Evolutionary conservation across 768 basidiomycete genomes (phyloP).

Genomic region (Pleurotus citrinopileatus): DNA sequence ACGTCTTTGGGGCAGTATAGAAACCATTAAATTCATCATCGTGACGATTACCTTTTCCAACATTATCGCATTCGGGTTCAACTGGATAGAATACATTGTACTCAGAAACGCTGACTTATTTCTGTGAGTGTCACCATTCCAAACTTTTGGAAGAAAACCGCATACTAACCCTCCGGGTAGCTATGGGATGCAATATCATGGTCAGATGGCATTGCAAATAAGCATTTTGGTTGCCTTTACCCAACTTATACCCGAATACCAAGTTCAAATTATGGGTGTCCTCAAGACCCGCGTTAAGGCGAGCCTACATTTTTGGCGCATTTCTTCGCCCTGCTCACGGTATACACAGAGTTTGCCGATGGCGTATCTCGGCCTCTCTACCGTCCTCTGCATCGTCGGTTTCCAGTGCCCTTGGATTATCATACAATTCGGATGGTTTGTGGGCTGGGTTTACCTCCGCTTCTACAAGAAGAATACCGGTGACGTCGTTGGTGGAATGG

Average conservation of each 20-base stretch:
- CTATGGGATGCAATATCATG: conserved; percentile 87
- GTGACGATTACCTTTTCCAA: conserved; percentile 81
- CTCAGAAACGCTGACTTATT: conserved; percentile 72
- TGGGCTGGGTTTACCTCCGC: conserved; percentile 91
- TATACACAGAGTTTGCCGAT: conserved; percentile 81
- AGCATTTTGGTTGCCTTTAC: conserved; percentile 94
- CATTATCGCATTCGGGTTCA: conserved; percentile 83
- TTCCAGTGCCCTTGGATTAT: conserved; percentile 89
- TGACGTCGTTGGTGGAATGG: conserved; percentile 58
- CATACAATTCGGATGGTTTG: conserved; percentile 99
- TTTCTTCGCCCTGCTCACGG: conserved; percentile 6
- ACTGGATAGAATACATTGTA: conserved; percentile 80
- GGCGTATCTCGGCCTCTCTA: conserved; percentile 88
- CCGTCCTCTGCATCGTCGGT: conserved; percentile 77
- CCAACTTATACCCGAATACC: conserved; percentile 96
- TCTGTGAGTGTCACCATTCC: conserved; percentile 55
- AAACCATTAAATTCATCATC: conserved; percentile 82
- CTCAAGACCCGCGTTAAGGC: conserved; percentile 91
- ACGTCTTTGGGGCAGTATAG: conserved; percentile 87
- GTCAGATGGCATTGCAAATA: conserved; percentile 88
- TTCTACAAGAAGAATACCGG: conserved; percentile 90
- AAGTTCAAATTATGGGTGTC: conserved; percentile 88
- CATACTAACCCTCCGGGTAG: conserved; percentile 35
- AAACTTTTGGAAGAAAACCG: conserved; percentile 6
- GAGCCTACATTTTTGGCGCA: conserved; percentile 15